Conservation (phyloP, 2,329 filamentous ascomycete genomes). For the Saccharata proteae region DNA sequence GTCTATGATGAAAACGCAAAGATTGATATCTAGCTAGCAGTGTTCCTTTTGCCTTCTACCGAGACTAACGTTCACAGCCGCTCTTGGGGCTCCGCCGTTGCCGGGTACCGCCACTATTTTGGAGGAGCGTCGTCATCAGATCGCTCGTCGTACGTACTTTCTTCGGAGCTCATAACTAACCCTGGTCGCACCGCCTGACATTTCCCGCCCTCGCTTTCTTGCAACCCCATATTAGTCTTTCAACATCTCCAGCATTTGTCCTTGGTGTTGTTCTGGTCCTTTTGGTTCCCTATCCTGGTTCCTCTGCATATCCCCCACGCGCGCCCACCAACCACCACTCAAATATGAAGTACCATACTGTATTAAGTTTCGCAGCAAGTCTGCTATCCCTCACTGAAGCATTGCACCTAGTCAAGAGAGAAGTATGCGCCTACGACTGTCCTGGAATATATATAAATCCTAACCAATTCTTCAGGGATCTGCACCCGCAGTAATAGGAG, state of each 20-base stretch:
- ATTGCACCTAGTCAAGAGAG: constrained; percentile 19
- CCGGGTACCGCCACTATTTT: constrained; percentile 8
- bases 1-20: too few species aligned
- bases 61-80: constrained; percentile 8
- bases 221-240: too few species aligned
- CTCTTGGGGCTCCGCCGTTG: constrained; percentile 5
- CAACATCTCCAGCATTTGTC: not conserved
- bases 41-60: too few species aligned
- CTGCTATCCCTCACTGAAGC: constrained; percentile 19
- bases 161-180: constrained; percentile 8
- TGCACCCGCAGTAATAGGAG: constrained; percentile 33
- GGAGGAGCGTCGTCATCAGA: constrained; percentile 10
- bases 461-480: not conserved
- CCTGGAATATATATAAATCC: not conserved
- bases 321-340: too few species aligned
- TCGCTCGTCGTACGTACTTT: constrained; percentile 9
- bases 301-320: constrained; percentile 2
- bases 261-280: constrained; percentile 1
- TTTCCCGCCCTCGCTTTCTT: too few species aligned
- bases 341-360: constrained; percentile 20
- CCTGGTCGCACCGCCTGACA: constrained; percentile 7
- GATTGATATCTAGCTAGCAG: too few species aligned
- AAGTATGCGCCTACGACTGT: constrained; percentile 17
- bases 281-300: not conserved
- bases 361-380: constrained; percentile 16